Evolutionary conservation across 164 flowering plant genomes (phyloP), one percentile per base, ranked within the genome.

Genomic region (Vitis riparia): DNA sequence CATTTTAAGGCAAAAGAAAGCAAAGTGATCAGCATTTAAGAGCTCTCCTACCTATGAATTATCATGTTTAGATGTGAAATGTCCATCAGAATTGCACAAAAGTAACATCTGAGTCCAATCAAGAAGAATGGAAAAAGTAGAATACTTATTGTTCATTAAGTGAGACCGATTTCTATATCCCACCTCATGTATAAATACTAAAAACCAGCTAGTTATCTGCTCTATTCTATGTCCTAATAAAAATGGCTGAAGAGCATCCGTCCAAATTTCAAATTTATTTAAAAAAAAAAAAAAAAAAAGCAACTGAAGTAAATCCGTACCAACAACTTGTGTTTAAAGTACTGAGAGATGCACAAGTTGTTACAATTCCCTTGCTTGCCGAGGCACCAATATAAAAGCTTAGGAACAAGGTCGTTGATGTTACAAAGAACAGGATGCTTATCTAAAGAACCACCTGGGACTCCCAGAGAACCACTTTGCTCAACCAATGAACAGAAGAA

Each of bases 241-340:
- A 12, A 23, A 8, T n/a, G n/a, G 12, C 5, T 14, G 15, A 47
- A 57, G 11, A 47, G 3, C 2, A 9, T 48, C 37, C 13, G 4
- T 17, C 29, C 17, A 32, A 48, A 44, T 27, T 52, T 12, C 16
- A 57, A 14, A 15, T 1, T 23, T 23, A 19, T 15, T 1, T 1
- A 19, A 19, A 19, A 19, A 19, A 19, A 1, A 19, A 19, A 19
- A 51, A 23, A n/a, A 52, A 68, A 16, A 57, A 59, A 60, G 29
- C 19, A 66, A 14, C 5, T 53, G 65, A 63, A 68, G 44, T 51
- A 51, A 69, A 17, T 29, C 11, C 85, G 7, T 86, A 94, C 97
- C 97, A 94, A 57, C 49, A 88, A 73, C 80, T 94, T 94, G 79
- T 92, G 98, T 65, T 81, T 84, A 72, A 88, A 80, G 80, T 92